A percentile compares a stretch with the other conserved stretches of the same genome.
Evolutionary conservation across 1,284 basidiomycete genomes (phyloP).

Genomic region (Ustilago tritici): DNA sequence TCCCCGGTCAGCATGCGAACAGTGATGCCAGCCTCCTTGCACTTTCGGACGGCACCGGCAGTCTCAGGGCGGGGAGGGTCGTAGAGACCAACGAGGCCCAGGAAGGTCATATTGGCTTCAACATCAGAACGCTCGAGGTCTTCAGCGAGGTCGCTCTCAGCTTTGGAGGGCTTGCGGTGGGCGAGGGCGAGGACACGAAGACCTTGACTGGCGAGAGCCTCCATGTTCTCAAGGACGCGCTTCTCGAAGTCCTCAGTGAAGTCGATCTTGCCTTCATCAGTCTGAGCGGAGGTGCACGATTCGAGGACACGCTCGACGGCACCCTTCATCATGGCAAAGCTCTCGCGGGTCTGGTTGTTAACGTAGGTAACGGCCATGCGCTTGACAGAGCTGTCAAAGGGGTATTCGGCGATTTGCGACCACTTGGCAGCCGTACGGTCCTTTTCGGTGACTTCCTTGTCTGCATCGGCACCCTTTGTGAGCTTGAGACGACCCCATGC

Average conservation of each 20-base stretch:
- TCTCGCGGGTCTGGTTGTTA: conserved; percentile 53
- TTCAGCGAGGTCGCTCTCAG: conserved; percentile 53
- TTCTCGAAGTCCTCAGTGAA: conserved; percentile 53
- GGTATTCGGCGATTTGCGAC: conserved; percentile 72
- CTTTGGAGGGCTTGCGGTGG: conserved; percentile 48
- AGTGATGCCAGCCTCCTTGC: conserved; percentile 77
- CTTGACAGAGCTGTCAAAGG: conserved; percentile 67
- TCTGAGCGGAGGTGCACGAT: conserved; percentile 55
- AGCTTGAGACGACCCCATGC: conserved; percentile 58
- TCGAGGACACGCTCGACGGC: conserved; percentile 67
- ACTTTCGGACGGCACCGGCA: conserved; percentile 76
- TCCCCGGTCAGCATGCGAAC: conserved; percentile 77
- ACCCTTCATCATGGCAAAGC: conserved; percentile 68
- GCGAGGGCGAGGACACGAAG: conserved; percentile 67
- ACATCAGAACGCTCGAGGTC: conserved; percentile 70
- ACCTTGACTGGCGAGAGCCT: conserved; percentile 62
- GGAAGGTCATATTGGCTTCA: conserved; percentile 75
- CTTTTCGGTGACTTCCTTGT: conserved; percentile 50
- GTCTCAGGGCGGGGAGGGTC: conserved; percentile 81
- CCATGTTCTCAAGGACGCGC: conserved; percentile 62
- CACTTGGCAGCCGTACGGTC: conserved; percentile 46
- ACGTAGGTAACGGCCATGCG: conserved; percentile 71
- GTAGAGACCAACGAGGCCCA: conserved; percentile 76
- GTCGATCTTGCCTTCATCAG: conserved; percentile 67
- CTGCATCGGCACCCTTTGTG: conserved; percentile 52